Percentiles rank a stretch among this genome's conserved stretches.
Evolutionary conservation across 2,329 filamentous ascomycete species (phyloP).

Genomic region (Neurospora crassa): DNA sequence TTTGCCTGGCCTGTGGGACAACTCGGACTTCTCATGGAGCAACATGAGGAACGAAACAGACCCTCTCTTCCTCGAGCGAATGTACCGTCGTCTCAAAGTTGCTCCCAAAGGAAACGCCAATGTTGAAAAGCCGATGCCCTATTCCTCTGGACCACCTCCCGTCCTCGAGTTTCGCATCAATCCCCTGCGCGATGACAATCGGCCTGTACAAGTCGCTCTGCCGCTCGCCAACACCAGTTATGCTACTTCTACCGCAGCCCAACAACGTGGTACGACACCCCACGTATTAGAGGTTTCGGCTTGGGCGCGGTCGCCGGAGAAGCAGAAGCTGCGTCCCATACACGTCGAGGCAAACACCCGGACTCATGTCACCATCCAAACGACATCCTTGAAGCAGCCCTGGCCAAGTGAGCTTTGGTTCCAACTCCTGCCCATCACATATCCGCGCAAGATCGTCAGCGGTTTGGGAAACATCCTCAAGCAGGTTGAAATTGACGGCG

Average conservation of each 20-base stretch:
- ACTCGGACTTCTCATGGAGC: not conserved
- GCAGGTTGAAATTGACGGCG: constrained; percentile 41
- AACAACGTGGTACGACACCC: constrained; percentile 35
- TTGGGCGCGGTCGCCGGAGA: constrained; percentile 24
- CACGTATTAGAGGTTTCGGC: constrained; percentile 7
- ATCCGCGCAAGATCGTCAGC: constrained; percentile 49
- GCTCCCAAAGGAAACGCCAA: constrained; percentile 9
- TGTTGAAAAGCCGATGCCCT: not conserved
- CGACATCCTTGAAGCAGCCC: not conserved
- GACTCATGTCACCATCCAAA: constrained; percentile 24
- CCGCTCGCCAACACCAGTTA: constrained; percentile 69
- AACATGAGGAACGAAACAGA: not conserved
- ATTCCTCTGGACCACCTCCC: constrained; percentile 13
- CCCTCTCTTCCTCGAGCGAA: not conserved
- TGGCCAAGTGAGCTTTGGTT: constrained; percentile 11
- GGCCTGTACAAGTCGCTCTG: constrained; percentile 35
- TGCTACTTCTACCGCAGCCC: constrained; percentile 2
- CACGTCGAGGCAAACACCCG: constrained; percentile 25
- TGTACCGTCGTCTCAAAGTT: not conserved
- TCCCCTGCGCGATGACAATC: constrained; percentile 12
- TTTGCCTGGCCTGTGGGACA: constrained; percentile 37
- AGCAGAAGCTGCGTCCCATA: constrained; percentile 14
- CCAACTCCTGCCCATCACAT: constrained; percentile 54
- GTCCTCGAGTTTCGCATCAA: constrained; percentile 25
- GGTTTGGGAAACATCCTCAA: constrained; percentile 74